phyloP scores from a whole-genome alignment of 192 early-diverging fungal genomes.

The Rhizoclosmatium sp. region DNA sequence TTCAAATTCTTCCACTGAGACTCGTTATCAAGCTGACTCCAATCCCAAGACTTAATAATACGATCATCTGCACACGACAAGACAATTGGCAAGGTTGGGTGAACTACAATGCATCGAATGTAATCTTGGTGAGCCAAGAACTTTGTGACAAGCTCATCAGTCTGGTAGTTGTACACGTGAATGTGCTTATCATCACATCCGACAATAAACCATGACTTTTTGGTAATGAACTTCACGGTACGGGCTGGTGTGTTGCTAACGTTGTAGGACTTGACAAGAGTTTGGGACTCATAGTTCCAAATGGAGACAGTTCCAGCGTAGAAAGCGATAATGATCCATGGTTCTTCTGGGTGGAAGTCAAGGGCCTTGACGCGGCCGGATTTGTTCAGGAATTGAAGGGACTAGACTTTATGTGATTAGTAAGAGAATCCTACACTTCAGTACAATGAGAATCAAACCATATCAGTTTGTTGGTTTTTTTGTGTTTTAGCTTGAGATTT shows the following conservation, averaged over 20 bases:
- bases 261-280: too few species aligned
- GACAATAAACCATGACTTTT: constrained; percentile 96
- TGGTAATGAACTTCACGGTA: constrained; percentile 94
- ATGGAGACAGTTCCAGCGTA: constrained; percentile 96
- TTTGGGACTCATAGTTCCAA: constrained; percentile 96
- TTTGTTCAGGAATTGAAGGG: constrained; percentile 36
- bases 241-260: constrained; percentile 67
- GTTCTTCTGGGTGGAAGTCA: constrained; percentile 99
- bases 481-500: too few species aligned
- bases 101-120: constrained; percentile 94
- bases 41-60: constrained; percentile 98
- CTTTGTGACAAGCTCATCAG: constrained; percentile 94
- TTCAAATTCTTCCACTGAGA: constrained; percentile 89
- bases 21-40: constrained; percentile 75
- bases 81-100: constrained; percentile 93
- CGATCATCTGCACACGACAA: constrained; percentile 96
- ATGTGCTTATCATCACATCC: constrained; percentile 98
- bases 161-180: constrained; percentile 99
- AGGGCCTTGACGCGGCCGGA: constrained; percentile 97
- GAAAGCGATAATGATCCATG: constrained; percentile 95
- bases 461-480: too few species aligned
- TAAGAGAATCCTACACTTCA: too few species aligned
- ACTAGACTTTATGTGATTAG: too few species aligned
- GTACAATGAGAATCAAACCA: too few species aligned
- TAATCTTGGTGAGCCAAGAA: constrained; percentile 98